Evolutionary conservation across 2,329 filamentous ascomycete species (phyloP), one percentile per base, ranked within the genome.

Genomic region (Chalara sp.): DNA sequence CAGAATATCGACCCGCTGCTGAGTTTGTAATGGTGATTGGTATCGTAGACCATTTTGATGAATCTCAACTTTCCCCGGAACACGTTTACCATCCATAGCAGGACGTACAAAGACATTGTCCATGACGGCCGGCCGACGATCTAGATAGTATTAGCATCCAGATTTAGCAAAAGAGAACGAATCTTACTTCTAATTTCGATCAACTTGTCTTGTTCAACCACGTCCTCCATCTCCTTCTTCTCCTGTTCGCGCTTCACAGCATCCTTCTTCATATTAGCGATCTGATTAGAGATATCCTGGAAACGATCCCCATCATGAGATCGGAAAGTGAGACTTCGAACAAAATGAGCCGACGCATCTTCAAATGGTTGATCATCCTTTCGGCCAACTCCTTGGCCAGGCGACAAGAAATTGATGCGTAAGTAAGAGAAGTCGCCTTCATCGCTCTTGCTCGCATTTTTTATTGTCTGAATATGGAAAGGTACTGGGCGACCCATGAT

Each of bases 221-320:
- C 93, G 69, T 99, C 93, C 67, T 99, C 93, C 87, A 99, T 87
- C 61, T 99, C 92, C 73, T 99, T 99, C 81, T 97, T 96, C 70
- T 96, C 92, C 63, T 96, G 91, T 69, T 99, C 93, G 61, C 89
- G 87, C 70, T 95, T 91, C 41, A 89, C 81, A 5, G 88, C 84
- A 60, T 92, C 89, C 66, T 93, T 95, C 74, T 96, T 95, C 75
- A 99, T 85, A 64, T 96, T 93, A 8, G 89, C 92, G 61, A 99
- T 97, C 64, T 95, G 88, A 54, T 87, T 87, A 10, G 90, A 86
- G 59, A 99, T 93, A 62, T 95, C 89, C 52, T 89, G 86, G 67
- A 99, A 90, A 56, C 92, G 84, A 54, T 89, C 82, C 52, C 90
- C 85, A 65, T 97, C 89, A 56, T 87, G 86, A 21, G 93, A 97